Conservation (phyloP, 345 rosid genomes). For the Eucalyptus urophylla region DNA sequence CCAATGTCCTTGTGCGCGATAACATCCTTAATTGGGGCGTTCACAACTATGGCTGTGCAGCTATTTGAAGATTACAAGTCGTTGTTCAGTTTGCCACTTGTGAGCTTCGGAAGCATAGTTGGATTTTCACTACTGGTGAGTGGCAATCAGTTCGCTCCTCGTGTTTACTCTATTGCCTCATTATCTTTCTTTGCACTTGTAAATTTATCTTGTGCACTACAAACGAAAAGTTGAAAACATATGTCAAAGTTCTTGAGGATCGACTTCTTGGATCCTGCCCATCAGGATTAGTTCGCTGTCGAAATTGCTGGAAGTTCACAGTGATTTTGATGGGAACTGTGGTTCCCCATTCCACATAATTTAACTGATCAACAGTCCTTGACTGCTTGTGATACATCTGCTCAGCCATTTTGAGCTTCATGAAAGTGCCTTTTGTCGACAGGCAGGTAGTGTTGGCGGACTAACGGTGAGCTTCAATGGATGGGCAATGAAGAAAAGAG, state of each 20-base stretch:
- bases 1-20: slow-evolving; percentile 77
- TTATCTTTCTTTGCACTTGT: background rate
- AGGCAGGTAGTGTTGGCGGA: slow-evolving; percentile 74
- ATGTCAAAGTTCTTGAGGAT: background rate
- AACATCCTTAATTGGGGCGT: slow-evolving; percentile 73
- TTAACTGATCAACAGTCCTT: background rate
- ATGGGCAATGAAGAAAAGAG: slow-evolving; percentile 98
- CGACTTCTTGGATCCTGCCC: background rate
- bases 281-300: background rate
- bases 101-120: slow-evolving; percentile 19
- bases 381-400: background rate
- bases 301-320: background rate
- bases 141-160: background rate
- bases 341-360: background rate
- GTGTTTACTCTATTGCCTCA: background rate
- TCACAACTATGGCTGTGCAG: slow-evolving; percentile 40
- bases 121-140: slow-evolving; percentile 52
- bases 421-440: background rate
- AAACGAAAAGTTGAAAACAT: background rate
- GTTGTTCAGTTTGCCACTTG: slow-evolving; percentile 20
- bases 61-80: slow-evolving; percentile 24
- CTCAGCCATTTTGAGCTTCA: background rate
- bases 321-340: background rate
- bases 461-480: slow-evolving; percentile 77
- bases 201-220: background rate